phyloP scores from a whole-genome alignment of 306 rosid species.

The Glycyrrhiza uralensis region DNA sequence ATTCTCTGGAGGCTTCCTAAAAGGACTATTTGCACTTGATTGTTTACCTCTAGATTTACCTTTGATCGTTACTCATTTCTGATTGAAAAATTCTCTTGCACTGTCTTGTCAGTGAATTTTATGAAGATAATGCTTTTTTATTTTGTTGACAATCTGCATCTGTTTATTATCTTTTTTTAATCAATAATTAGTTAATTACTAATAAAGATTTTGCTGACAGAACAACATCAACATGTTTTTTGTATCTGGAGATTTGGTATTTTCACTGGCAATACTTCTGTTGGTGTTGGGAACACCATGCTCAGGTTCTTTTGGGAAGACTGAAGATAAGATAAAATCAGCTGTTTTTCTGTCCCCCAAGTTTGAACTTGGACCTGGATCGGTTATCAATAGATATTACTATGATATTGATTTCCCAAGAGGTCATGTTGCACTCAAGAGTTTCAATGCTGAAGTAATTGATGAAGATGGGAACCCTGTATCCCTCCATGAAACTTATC shows the following conservation, averaged over 20 bases:
- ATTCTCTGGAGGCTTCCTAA: neutral
- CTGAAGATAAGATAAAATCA: constrained; percentile 35
- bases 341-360: constrained; percentile 51
- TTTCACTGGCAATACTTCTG: constrained; percentile 23
- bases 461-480: constrained; percentile 56
- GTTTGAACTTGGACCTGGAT: constrained; percentile 60
- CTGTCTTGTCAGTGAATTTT: neutral
- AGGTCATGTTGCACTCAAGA: constrained; percentile 67
- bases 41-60: neutral
- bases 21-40: neutral
- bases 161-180: neutral
- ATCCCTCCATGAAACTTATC: constrained; percentile 71
- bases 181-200: neutral
- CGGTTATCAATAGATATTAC: constrained; percentile 44
- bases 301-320: constrained; percentile 29
- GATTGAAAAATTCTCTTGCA: neutral
- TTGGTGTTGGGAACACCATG: constrained; percentile 28
- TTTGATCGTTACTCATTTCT: neutral
- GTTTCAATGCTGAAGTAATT: constrained; percentile 63
- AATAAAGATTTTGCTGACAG: constrained; percentile 29
- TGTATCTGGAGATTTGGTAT: constrained; percentile 3
- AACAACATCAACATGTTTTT: constrained; percentile 38
- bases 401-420: constrained; percentile 51
- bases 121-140: neutral
- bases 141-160: neutral